Percentiles rank a stretch among this genome's conserved stretches.
Evolutionary conservation across 78 protist genomes (phyloP).

Genomic region (Chrysochromulina parva): DNA sequence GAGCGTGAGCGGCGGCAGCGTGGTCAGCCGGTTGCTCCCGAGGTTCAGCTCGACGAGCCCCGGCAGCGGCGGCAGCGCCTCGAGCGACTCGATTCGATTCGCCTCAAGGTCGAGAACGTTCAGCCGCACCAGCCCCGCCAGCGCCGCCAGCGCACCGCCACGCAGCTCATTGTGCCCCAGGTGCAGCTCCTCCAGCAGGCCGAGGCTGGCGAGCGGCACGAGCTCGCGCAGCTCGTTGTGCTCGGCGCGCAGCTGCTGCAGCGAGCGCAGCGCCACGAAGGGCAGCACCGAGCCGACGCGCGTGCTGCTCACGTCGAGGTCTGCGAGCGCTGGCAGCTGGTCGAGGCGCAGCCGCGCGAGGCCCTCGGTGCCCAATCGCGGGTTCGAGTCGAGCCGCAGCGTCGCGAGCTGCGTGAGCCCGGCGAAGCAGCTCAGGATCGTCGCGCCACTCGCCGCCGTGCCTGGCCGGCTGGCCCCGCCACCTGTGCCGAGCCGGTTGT

Average conservation of each 20-base stretch:
- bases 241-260: too few species aligned
- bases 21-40: neutral
- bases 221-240: too few species aligned
- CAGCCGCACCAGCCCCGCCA: neutral
- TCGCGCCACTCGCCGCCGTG: neutral
- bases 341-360: too few species aligned
- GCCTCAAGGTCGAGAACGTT: neutral
- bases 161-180: too few species aligned
- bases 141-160: neutral
- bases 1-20: neutral
- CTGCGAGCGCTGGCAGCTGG: too few species aligned
- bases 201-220: too few species aligned
- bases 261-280: too few species aligned
- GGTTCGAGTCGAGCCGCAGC: neutral
- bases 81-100: neutral
- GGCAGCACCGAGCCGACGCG: too few species aligned
- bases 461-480: neutral
- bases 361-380: neutral
- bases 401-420: neutral
- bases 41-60: neutral
- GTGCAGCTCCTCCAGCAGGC: too few species aligned
- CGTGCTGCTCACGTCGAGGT: too few species aligned
- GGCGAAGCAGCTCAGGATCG: neutral
- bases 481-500: neutral
- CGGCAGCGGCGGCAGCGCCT: neutral